Base-by-base conservation (phyloP, 2,329 filamentous ascomycete genomes). In the Fusarium buxicola region DNA sequence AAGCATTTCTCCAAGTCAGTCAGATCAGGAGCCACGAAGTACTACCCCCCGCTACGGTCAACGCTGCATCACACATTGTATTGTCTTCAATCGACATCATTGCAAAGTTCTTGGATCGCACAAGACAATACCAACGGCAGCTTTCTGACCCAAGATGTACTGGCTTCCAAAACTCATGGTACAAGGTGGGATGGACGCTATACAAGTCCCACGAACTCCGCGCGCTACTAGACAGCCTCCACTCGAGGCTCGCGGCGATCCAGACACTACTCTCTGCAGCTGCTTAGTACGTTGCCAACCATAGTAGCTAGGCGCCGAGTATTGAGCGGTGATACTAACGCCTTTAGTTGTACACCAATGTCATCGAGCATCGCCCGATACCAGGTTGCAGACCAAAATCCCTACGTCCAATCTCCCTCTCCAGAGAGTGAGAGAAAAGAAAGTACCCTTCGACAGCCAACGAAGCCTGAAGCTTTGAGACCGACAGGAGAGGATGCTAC, bases 1-100 rank as follows among this genome's bases (percentile, higher is more conserved):
- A 53, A 24, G 49, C 49, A 31, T 46, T 53, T 28, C 32, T 53
- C 5, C 39, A 53, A 18, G 27, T 53, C 32, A 40, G 49, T 27
- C 39, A 53, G 25, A 45, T 53, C 28, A 45, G 40, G 12, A 36
- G 39, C 40, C 39, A 53, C 31, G 32, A 43, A 7, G 10, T 39
- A 9, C 24, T 53, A 15, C 49, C 49, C 8, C 38, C 36, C 5
- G 31, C 49, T 24, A 53, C 40, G 6, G 34, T 53, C 21, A 53
- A 53, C 16, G 39, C 49, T 3, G 24, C 35, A 9, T 53, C 49
- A 4, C 49, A 53, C 18, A 53, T 53, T 10, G 40, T 53, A 2
- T 9, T 53, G 15, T 38, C 31, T 31, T 45, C 49, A 5, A 53
- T 53, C 31, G 40, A 53, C 6, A 53, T 21, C 7, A 53, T 53